phyloP scores from a whole-genome alignment of 2,329 filamentous ascomycete species.

The Coniella vitis region DNA sequence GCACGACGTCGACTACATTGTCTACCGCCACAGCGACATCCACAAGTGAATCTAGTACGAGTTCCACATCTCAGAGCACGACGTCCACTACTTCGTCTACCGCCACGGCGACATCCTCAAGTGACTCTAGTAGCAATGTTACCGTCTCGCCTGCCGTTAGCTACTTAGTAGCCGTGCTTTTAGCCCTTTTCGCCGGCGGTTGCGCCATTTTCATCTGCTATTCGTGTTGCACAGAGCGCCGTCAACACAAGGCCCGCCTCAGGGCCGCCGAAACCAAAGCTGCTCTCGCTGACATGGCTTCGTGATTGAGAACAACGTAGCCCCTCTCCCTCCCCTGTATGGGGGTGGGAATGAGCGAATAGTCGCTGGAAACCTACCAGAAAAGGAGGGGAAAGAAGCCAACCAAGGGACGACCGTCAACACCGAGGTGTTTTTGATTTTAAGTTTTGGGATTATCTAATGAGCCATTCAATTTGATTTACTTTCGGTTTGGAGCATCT shows the following conservation, averaged over 20 bases:
- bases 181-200: not conserved
- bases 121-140: not conserved
- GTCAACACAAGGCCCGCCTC: not conserved
- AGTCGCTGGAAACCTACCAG: too few relatives aligned
- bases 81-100: constrained; percentile 1
- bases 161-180: constrained; percentile 2
- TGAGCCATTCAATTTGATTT: too few relatives aligned
- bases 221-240: constrained; percentile 1
- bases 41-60: too few relatives aligned
- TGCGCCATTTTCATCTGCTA: not conserved
- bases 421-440: too few relatives aligned
- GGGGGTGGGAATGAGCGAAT: too few relatives aligned
- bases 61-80: constrained; percentile 3
- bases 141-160: not conserved
- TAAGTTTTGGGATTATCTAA: too few relatives aligned
- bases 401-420: too few relatives aligned
- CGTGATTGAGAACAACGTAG: not conserved
- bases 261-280: constrained; percentile 1
- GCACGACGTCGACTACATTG: not conserved
- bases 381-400: too few relatives aligned
- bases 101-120: not conserved
- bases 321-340: too few relatives aligned
- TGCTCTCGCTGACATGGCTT: not conserved
- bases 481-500: too few relatives aligned
- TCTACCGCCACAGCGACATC: constrained; percentile 1